Evolutionary conservation across 345 rosid species (phyloP).

Genomic region (Alliaria petiolata): DNA sequence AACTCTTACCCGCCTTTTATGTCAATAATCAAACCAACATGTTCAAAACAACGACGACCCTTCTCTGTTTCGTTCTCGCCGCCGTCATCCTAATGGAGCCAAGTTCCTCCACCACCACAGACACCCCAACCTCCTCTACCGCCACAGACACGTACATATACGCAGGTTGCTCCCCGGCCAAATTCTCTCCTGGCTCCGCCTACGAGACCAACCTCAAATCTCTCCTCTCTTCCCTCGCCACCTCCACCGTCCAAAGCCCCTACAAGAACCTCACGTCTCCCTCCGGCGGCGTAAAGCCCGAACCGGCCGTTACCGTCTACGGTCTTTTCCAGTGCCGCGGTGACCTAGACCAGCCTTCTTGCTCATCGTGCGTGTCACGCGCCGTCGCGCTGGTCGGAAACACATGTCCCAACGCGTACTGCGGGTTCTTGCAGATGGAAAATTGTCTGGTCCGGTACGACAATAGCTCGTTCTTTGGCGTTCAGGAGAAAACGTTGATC

Average conservation of each 20-base stretch:
- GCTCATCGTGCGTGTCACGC: slow-evolving; percentile 66
- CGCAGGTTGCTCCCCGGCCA: slow-evolving; percentile 68
- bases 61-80: slow-evolving; percentile 20
- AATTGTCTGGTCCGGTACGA: slow-evolving; percentile 74
- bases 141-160: slow-evolving; percentile 53
- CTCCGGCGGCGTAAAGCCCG: slow-evolving; percentile 15
- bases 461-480: slow-evolving; percentile 60
- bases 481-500: slow-evolving; percentile 67
- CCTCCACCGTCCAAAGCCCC: slow-evolving; percentile 54
- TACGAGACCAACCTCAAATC: slow-evolving; percentile 73
- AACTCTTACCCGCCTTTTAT: neutral
- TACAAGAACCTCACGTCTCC: slow-evolving; percentile 60
- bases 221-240: slow-evolving; percentile 72
- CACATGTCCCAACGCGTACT: slow-evolving; percentile 51
- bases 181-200: slow-evolving; percentile 50
- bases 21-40: neutral
- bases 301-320: slow-evolving; percentile 34
- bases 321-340: slow-evolving; percentile 91
- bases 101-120: slow-evolving; percentile 41
- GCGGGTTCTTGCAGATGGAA: slow-evolving; percentile 68
- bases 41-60: neutral
- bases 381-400: slow-evolving; percentile 58
- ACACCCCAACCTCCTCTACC: slow-evolving; percentile 40
- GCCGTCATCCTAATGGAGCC: slow-evolving; percentile 27
- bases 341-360: slow-evolving; percentile 54